Base-by-base conservation (phyloP, 148 eudicot genomes). In the Cornus florida region DNA sequence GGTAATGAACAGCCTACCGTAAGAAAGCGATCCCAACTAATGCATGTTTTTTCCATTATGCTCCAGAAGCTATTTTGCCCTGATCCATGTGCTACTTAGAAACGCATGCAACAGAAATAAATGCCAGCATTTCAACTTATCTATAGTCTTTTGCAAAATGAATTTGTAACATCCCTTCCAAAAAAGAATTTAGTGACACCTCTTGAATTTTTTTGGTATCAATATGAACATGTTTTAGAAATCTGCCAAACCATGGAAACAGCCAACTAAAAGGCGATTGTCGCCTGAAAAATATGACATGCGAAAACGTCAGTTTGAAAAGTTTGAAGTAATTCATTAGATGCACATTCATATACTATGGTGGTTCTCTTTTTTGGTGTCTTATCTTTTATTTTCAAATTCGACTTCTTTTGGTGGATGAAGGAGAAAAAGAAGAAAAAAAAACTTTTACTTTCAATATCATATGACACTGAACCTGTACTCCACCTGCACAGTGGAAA, bases 401-500 rank as follows among this genome's bases (percentile, higher is more conserved):
- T 48, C 59, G 12, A 53, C 14, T 53, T 53, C 19, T 75, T 76
- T 83, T 80, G 80, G 83, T 64, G 76, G 59, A 73, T 65, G 33
- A 48, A 64, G 73, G 60, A 41, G 28, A 74, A 66, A 53, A 78
- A 66, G 62, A 75, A 81, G 75, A 67, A 74, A 67, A 76, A 84
- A 74, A 32, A 77, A 62, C 73, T 86, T 83, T 82, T 80, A 83
- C 89, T 89, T 88, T 87, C 87, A 78, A 76, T 82, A 75, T 76
- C 84, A 86, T 74, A 84, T 82, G 80, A 86, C 83, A 84, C 69
- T 74, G 92, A 90, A 93, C 95, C 97, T 91, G 94, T 91, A 88
- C 94, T 84, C 95, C 91, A 88, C 97, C 97, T 92, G 98, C 98
- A 91, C 92, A 92, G 95, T 86, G 95, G 94, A 86, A 93, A 92